Conservation (phyloP, 352 stramenopile genomes). For the Pythium sp. region DNA sequence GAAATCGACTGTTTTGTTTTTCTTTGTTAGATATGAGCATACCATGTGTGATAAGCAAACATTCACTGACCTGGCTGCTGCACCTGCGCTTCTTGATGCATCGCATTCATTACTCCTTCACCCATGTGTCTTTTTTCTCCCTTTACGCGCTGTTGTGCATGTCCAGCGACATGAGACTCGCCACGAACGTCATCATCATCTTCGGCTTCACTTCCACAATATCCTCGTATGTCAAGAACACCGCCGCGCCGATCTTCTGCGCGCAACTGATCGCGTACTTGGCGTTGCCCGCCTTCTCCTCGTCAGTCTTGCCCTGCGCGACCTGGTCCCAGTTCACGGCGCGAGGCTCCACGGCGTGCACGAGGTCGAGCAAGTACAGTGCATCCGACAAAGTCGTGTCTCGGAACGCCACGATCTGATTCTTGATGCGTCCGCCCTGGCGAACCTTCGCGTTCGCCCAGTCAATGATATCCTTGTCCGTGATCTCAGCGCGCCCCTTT, state of each 20-base stretch:
- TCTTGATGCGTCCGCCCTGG: conserved; percentile 61
- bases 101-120: not conserved
- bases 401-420: conserved; percentile 80
- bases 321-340: conserved; percentile 92
- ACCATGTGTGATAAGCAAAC: not conserved
- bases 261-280: conserved; percentile 93
- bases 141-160: conserved; percentile 42
- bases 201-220: conserved; percentile 93
- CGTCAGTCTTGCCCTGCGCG: conserved; percentile 47
- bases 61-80: not conserved
- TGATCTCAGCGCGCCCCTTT: conserved; percentile 50
- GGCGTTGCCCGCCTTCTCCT: conserved; percentile 88
- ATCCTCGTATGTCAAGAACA: conserved; percentile 94
- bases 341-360: conserved; percentile 80
- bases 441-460: conserved; percentile 86
- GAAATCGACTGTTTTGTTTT: not conserved
- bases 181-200: conserved; percentile 91
- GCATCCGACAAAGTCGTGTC: conserved; percentile 76
- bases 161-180: conserved; percentile 83
- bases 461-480: conserved; percentile 78
- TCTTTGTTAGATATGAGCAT: not conserved
- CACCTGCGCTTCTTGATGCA: not conserved
- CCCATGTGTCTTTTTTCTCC: too few relatives aligned
- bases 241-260: conserved; percentile 89
- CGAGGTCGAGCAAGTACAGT: conserved; percentile 86